A percentile compares a stretch with the other conserved stretches of the same genome.
These are phyloP conservation scores for Chalciporus pseudorubinellus DNA, from an alignment of 768 basidiomycete genomes.

Conservation along the genomic window DNA sequence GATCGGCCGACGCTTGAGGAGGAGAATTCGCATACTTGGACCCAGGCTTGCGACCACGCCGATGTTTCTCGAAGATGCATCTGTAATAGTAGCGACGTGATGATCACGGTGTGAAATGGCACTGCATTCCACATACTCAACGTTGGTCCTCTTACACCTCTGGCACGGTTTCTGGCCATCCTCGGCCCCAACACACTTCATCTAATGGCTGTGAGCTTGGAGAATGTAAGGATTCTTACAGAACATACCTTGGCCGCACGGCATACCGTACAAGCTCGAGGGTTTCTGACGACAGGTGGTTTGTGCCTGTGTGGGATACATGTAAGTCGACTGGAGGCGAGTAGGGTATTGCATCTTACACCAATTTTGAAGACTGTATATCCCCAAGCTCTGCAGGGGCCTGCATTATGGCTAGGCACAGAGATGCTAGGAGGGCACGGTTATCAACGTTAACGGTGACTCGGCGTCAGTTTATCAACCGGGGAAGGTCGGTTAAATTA, in stretches of 20 bases:
- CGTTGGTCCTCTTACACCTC: slow-evolving; percentile 77
- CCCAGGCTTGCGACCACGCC: slow-evolving; percentile 84
- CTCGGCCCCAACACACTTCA: slow-evolving; percentile 90
- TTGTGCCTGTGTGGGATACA: slow-evolving; percentile 34
- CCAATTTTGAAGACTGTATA: slow-evolving; percentile 30
- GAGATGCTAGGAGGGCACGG: slow-evolving; percentile 25
- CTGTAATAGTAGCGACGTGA: slow-evolving; percentile 37
- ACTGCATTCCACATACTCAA: slow-evolving; percentile 50
- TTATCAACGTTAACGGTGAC: slow-evolving; percentile 41
- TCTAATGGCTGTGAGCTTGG: slow-evolving; percentile 44
- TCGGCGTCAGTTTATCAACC: slow-evolving; percentile 41
- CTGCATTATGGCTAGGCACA: slow-evolving; percentile 27
- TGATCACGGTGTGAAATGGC: slow-evolving; percentile 2
- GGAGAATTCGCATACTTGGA: slow-evolving; percentile 61
- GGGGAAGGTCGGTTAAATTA: slow-evolving; percentile 40
- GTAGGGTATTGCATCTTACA: slow-evolving; percentile 16
- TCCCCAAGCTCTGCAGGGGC: slow-evolving; percentile 26
- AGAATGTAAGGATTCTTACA: slow-evolving; percentile 12
- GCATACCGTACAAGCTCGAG: slow-evolving; percentile 79
- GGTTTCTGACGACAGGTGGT: slow-evolving; percentile 46
- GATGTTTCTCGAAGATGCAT: slow-evolving; percentile 86
- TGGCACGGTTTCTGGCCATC: slow-evolving; percentile 80
- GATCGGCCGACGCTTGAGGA: not conserved
- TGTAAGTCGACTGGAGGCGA: slow-evolving; percentile 11
- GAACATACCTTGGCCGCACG: slow-evolving; percentile 70